These are phyloP conservation scores for Cynanchum wilfordii DNA, from an alignment of 257 asterid genomes.

Conservation along the genomic window DNA sequence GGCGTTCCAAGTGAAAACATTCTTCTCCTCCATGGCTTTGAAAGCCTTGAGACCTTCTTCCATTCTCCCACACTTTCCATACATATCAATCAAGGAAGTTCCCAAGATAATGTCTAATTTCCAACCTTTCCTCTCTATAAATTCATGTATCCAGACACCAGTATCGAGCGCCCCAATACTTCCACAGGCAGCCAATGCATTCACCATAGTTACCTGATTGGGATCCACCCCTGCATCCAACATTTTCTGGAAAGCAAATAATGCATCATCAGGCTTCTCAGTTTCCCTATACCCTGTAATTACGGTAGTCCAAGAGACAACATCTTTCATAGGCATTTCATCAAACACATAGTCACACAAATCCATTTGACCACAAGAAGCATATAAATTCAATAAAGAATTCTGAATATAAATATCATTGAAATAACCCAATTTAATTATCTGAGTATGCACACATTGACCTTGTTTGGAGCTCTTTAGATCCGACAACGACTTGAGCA, in stretches of 20 bases:
- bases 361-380: constrained; percentile 40
- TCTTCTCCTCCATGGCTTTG: constrained; percentile 42
- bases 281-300: constrained; percentile 52
- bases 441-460: constrained; percentile 39
- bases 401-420: constrained; percentile 61
- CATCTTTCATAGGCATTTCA: constrained; percentile 69
- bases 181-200: constrained; percentile 63
- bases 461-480: constrained; percentile 40
- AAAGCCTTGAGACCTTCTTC: constrained; percentile 44
- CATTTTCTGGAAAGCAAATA: constrained; percentile 52
- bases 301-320: constrained; percentile 73
- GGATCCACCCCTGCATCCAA: constrained; percentile 46
- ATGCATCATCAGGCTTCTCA: constrained; percentile 45
- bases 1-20: constrained; percentile 63
- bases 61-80: constrained; percentile 53
- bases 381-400: constrained; percentile 50
- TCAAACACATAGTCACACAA: constrained; percentile 54
- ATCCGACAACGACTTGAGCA: constrained; percentile 56
- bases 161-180: constrained; percentile 42
- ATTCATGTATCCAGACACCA: constrained; percentile 56
- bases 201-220: constrained; percentile 70
- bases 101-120: constrained; percentile 67
- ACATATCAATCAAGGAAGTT: constrained; percentile 67
- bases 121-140: constrained; percentile 44
- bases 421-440: constrained; percentile 35